Percentiles rank a stretch among this genome's conserved stretches.
phyloP scores from a whole-genome alignment of 108 stramenopile genomes.

The Cyclostephanos invisitatus region DNA sequence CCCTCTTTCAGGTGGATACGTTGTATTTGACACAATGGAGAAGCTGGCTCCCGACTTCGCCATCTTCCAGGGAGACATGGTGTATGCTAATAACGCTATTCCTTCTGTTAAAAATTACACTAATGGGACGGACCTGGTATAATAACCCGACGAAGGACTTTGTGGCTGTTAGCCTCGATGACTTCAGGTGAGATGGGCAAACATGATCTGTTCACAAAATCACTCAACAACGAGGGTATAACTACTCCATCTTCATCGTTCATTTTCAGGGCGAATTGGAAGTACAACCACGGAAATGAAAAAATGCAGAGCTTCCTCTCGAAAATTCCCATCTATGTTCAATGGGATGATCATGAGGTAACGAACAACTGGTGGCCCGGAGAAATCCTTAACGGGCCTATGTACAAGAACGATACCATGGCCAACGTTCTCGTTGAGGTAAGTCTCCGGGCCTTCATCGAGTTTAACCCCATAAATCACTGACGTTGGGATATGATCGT shows the following conservation, averaged over 20 bases:
- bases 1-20: slow-evolving; percentile 31
- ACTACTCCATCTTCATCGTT: neutral
- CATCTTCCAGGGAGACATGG: slow-evolving; percentile 50
- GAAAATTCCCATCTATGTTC: slow-evolving; percentile 40
- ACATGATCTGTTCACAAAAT: neutral
- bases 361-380: slow-evolving; percentile 45
- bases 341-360: slow-evolving; percentile 58
- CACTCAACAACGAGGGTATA: neutral
- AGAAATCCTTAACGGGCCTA: slow-evolving; percentile 13
- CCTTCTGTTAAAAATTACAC: slow-evolving; percentile 15
- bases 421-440: slow-evolving; percentile 26
- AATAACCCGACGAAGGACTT: slow-evolving; percentile 48
- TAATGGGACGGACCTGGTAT: slow-evolving; percentile 32
- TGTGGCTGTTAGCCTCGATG: slow-evolving; percentile 48
- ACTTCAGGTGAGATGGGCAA: slow-evolving; percentile 28
- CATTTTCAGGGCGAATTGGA: slow-evolving; percentile 32
- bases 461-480: slow-evolving; percentile 40
- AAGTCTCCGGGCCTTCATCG: slow-evolving; percentile 41
- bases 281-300: slow-evolving; percentile 53
- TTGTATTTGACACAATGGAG: slow-evolving; percentile 52
- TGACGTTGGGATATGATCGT: slow-evolving; percentile 39
- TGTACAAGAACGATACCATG: slow-evolving; percentile 5
- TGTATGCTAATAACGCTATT: slow-evolving; percentile 49
- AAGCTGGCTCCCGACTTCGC: slow-evolving; percentile 49
- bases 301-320: slow-evolving; percentile 42